These are phyloP conservation scores for Epichloe typhina DNA, from an alignment of 2,329 filamentous ascomycete species.

Conservation along the genomic window DNA sequence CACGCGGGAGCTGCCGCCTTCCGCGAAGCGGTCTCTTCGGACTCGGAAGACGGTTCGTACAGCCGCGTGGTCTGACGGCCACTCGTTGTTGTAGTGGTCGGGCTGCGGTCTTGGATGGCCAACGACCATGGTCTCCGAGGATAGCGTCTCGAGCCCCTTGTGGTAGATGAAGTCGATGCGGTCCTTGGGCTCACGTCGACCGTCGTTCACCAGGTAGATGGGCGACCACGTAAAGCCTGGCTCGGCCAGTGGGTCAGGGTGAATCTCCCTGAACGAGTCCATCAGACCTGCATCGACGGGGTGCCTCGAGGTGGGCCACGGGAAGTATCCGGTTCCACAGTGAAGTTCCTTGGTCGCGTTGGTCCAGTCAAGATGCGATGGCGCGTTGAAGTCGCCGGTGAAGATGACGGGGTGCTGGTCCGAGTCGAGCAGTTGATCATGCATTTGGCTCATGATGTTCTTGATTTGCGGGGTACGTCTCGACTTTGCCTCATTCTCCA, in stretches of 20 bases:
- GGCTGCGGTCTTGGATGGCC: conserved; percentile 22
- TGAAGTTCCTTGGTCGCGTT: conserved; percentile 19
- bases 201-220: conserved; percentile 20
- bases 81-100: conserved; percentile 24
- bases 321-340: conserved; percentile 21
- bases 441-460: conserved; percentile 21
- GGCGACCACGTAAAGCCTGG: conserved; percentile 29
- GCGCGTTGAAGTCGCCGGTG: conserved; percentile 29
- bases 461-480: conserved; percentile 25
- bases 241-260: conserved; percentile 20
- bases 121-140: conserved; percentile 19
- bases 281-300: conserved; percentile 22
- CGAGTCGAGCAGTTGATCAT: conserved; percentile 16
- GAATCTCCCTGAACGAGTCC: conserved; percentile 26
- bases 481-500: conserved; percentile 21
- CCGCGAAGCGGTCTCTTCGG: not conserved
- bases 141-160: conserved; percentile 21
- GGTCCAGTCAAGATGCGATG: conserved; percentile 29
- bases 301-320: conserved; percentile 26
- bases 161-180: conserved; percentile 31
- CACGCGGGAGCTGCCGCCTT: not conserved
- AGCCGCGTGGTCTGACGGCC: conserved; percentile 27
- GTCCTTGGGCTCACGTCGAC: conserved; percentile 23
- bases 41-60: conserved; percentile 18
- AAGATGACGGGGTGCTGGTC: conserved; percentile 21